Evolutionary conservation across 805 yeast genomes (phyloP).

Genomic region (Myxozyma sirexii): DNA sequence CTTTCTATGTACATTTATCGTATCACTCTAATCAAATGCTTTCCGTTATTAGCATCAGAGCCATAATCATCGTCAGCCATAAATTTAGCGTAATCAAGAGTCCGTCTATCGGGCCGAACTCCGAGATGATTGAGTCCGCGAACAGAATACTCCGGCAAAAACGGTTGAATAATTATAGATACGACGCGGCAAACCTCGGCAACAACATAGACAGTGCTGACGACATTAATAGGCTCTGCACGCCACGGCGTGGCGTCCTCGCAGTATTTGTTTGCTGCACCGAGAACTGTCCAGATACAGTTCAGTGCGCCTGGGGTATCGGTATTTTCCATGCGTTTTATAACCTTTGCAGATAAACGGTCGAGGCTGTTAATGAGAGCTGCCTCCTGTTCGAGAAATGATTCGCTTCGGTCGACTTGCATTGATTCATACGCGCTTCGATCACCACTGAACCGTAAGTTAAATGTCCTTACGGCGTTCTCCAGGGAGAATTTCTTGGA

Average conservation of each 20-base stretch:
- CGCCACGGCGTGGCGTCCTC: slow-evolving; percentile 80
- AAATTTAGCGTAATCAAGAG: slow-evolving; percentile 49
- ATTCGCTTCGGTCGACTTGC: not conserved
- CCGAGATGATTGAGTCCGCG: slow-evolving; percentile 63
- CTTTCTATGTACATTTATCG: not conserved
- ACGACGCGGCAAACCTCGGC: slow-evolving; percentile 71
- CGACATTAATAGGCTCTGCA: not conserved
- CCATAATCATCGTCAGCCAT: slow-evolving; percentile 71
- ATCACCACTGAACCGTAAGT: not conserved
- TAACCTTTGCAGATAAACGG: not conserved
- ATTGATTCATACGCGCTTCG: not conserved
- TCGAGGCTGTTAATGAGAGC: not conserved
- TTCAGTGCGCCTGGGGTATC: slow-evolving; percentile 60
- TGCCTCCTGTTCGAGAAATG: slow-evolving; percentile 3
- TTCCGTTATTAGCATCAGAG: slow-evolving; percentile 48
- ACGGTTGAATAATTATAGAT: slow-evolving; percentile 68
- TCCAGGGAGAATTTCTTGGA: slow-evolving; percentile 61
- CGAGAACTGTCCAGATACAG: slow-evolving; percentile 56
- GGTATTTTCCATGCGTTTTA: slow-evolving; percentile 41
- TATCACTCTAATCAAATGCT: slow-evolving; percentile 12
- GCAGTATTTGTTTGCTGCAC: slow-evolving; percentile 61
- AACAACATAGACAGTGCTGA: slow-evolving; percentile 56
- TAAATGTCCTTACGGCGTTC: slow-evolving; percentile 3
- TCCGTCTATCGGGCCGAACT: slow-evolving; percentile 51
- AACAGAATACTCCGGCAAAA: slow-evolving; percentile 67